Conservation (phyloP, 768 basidiomycete genomes). For the Xerocomellus chrysenteron region DNA sequence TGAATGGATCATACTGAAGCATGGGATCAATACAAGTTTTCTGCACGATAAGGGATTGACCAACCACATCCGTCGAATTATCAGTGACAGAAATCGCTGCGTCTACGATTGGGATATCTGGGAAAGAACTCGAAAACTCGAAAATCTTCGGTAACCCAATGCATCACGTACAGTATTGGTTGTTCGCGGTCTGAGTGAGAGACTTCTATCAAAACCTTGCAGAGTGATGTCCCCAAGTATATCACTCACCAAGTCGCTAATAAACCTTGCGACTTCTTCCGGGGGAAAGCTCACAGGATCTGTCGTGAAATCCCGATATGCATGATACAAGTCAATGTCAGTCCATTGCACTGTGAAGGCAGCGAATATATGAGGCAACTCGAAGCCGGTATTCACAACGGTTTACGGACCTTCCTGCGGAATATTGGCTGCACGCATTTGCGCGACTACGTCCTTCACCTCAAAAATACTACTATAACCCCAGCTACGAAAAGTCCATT, state of each 20-base stretch:
- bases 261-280: slow-evolving; percentile 51
- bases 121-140: not conserved
- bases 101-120: slow-evolving; percentile 70
- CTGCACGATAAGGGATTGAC: slow-evolving; percentile 18
- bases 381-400: not conserved
- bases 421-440: slow-evolving; percentile 63
- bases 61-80: slow-evolving; percentile 60
- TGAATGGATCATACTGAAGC: slow-evolving; percentile 63
- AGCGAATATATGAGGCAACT: not conserved
- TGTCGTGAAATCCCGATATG: slow-evolving; percentile 65
- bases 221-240: not conserved
- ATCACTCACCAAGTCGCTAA: slow-evolving; percentile 49
- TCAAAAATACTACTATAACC: slow-evolving; percentile 51
- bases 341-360: slow-evolving; percentile 62
- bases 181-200: slow-evolving; percentile 12
- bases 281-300: slow-evolving; percentile 63
- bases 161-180: slow-evolving; percentile 21
- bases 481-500: slow-evolving; percentile 28
- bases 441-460: slow-evolving; percentile 49
- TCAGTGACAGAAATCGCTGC: slow-evolving; percentile 55
- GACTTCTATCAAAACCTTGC: not conserved
- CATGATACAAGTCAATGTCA: slow-evolving; percentile 71
- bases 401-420: slow-evolving; percentile 59
- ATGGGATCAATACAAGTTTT: not conserved
- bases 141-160: not conserved